Evolutionary conservation across 208 protist species (phyloP).

Genomic region (Crithidia fasciculata): DNA sequence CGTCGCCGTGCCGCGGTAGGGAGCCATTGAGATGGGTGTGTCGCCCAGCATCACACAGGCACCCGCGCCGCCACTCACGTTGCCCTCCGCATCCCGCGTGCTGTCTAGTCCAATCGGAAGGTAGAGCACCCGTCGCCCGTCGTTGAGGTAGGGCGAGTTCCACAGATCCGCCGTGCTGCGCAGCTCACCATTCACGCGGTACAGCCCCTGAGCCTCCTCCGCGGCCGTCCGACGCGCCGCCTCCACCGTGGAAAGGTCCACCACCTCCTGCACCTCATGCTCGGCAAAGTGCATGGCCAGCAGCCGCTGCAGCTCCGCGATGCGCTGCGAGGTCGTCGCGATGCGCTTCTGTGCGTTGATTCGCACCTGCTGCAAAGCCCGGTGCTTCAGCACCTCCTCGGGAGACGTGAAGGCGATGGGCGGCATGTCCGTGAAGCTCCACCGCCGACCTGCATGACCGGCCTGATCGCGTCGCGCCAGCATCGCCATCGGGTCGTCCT

Average conservation of each 20-base stretch:
- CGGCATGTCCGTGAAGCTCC: not conserved
- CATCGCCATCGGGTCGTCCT: not conserved
- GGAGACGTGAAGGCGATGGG: slow-evolving; percentile 4
- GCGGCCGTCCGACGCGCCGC: not conserved
- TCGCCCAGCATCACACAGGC: slow-evolving; percentile 19
- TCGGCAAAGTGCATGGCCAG: slow-evolving; percentile 18
- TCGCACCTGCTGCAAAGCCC: slow-evolving; percentile 14
- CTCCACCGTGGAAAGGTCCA: not conserved
- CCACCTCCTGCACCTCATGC: slow-evolving; percentile 5
- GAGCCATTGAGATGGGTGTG: slow-evolving; percentile 20
- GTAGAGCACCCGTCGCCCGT: slow-evolving; percentile 16
- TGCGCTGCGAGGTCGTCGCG: slow-evolving; percentile 25
- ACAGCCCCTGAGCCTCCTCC: slow-evolving; percentile 12
- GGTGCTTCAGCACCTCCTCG: slow-evolving; percentile 23
- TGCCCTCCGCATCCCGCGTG: slow-evolving; percentile 15
- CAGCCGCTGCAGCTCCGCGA: slow-evolving; percentile 42
- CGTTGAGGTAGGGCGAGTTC: slow-evolving; percentile 36
- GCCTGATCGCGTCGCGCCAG: slow-evolving; percentile 1
- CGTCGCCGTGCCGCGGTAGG: not conserved
- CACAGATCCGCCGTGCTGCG: slow-evolving; percentile 11
- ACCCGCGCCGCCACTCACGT: slow-evolving; percentile 14
- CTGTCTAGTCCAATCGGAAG: slow-evolving; percentile 17
- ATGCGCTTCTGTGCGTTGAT: slow-evolving; percentile 32
- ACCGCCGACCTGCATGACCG: not conserved
- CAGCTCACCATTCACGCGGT: slow-evolving; percentile 12